Evolutionary conservation across 2,329 filamentous ascomycete species (phyloP), one percentile per base, ranked within the genome.

Genomic region (Helicocarpus griseus): DNA sequence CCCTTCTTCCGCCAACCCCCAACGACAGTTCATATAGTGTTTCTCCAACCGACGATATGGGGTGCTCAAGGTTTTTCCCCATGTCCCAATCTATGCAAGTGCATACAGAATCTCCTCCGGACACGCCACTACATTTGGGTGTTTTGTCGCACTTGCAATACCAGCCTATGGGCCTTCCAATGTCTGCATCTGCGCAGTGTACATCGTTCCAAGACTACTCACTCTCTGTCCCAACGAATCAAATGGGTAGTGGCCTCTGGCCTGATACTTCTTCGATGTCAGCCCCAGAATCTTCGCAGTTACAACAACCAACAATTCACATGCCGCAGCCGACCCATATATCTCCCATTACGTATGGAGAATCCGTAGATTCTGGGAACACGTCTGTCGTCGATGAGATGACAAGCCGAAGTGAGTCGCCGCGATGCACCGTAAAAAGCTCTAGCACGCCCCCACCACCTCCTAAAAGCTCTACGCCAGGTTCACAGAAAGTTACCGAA

Each of bases 171-270:
- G 63, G 61, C 29, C 67, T 69, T 6, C 67, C 69, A 4, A 64
- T 72, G 61, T 73, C 72, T 24, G 70, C 70, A 13, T 66, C 72
- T 29, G 62, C 71, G 28, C 71, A 74, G 48, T 70, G 67, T 55
- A 65, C 68, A 14, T 64, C 61, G 7, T 73, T 73, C 50, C 65
- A 67, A 3, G 70, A 73, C 26, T 72, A 71, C 53, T 60, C 66
- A 9, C 58, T 58, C 14, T 54, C 61, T 13, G 66, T 69, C 53
- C 69, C 69, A 7, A 63, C 63, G 17, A 64, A 62, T 26, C 65
- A 68, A 22, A 56, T 72, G 58, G 68, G 66, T 4, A 65, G 64
- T 33, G 65, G 68, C 43, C 70, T 67, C 58, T 74, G 71, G 71
- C 63, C 65, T 8, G 70, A 72, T 50, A 61, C 62, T 14, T 58